Evolutionary conservation across 495 filamentous ascomycete species (phyloP), one percentile per base, ranked within the genome.

Genomic region (Sporormia fimetaria): DNA sequence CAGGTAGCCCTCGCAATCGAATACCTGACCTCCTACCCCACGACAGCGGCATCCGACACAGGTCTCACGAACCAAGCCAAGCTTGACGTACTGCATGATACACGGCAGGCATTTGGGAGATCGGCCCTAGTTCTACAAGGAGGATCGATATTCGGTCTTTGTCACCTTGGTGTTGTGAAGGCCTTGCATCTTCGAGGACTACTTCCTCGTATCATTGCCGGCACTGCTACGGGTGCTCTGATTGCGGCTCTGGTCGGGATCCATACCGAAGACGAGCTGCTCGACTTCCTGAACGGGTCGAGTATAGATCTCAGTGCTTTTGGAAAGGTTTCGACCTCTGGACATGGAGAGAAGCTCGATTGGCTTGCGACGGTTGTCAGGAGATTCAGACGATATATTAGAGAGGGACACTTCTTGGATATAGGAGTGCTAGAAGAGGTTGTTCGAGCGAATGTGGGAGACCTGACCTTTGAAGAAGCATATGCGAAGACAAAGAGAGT

Each of bases 401-500:
- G 61, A 23, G 78, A 83, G 45, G 88, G 88, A 2, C 79, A 92
- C 54, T 82, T 94, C 49, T 68, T 94, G 27, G 85, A 95, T 60
- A 74, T 80, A 2, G 74, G 71, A 33, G 74, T 92, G 15, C 61
- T 96, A 30, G 87, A 93, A 55, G 76, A 88, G 37, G 90, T 84
- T 53, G 82, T 94, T 2, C 70, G 80, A 20, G 74, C 76, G 8
- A 93, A 94, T 52, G 75, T 94, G 3, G 87, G 85, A 6, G 82
- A 93, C 50, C 56, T 94, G 15, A 96, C 87, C 0, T 96, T 96
- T 51, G 84, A 94, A 63, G 88, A 95, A 59, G 88, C 88, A 2
- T 94, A 88, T 56, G 69, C 77, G 23, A 71, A 75, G 33, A 94
- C 86, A 8, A 90, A 87, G 55, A 68, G 85, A 21, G 79, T 94